These are phyloP conservation scores for Blastocystis sp. DNA, from an alignment of 352 stramenopile genomes.

Conservation along the genomic window DNA sequence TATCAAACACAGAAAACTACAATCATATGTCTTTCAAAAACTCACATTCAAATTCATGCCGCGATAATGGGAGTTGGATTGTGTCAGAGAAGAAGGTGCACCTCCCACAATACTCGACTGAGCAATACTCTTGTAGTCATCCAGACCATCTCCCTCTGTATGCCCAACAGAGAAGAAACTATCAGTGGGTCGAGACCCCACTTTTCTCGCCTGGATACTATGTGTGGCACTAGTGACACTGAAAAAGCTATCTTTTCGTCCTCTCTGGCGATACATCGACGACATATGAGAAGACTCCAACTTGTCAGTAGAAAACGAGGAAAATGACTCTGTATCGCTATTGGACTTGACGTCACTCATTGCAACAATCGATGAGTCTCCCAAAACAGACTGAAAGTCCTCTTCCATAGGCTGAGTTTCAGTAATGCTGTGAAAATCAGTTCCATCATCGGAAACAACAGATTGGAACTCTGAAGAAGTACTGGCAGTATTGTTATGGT, in stretches of 20 bases:
- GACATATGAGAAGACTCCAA: neutral
- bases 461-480: slow-evolving; percentile 21
- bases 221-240: slow-evolving; percentile 21
- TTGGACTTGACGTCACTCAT: neutral
- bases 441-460: neutral
- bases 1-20: slow-evolving; percentile 34
- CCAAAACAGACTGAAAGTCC: neutral
- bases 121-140: neutral
- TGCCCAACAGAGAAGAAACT: neutral
- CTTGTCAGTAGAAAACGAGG: neutral
- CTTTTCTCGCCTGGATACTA: neutral
- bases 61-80: neutral
- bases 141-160: neutral
- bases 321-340: neutral
- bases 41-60: slow-evolving; percentile 43
- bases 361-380: neutral
- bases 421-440: neutral
- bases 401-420: neutral
- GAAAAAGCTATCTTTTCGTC: slow-evolving; percentile 11
- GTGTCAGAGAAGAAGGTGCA: neutral
- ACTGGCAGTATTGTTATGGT: neutral
- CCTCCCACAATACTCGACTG: neutral
- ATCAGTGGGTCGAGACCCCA: neutral
- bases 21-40: neutral
- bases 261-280: neutral